phyloP scores from a whole-genome alignment of 768 basidiomycete genomes.

The Guyanaporus albipodus region DNA sequence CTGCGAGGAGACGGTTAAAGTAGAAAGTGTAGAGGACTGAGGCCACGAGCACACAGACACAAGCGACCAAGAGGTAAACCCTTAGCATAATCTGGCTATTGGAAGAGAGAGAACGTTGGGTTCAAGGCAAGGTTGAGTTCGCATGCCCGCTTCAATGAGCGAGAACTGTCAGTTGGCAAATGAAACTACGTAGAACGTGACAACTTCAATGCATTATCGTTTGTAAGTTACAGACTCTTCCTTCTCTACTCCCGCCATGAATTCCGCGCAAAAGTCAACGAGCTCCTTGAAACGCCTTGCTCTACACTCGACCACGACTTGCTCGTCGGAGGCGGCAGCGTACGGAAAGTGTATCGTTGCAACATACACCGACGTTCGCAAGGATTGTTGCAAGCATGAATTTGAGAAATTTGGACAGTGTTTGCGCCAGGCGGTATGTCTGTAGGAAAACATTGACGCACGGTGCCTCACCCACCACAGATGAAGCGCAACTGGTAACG shows the following conservation, averaged over 20 bases:
- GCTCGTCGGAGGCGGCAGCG: slow-evolving; percentile 61
- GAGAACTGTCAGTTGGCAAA: too few relatives aligned
- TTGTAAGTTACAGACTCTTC: too few relatives aligned
- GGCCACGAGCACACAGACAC: slow-evolving; percentile 50
- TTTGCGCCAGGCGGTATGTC: slow-evolving; percentile 71
- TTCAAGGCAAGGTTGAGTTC: background rate
- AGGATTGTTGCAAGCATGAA: slow-evolving; percentile 80
- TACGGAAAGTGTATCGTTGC: slow-evolving; percentile 90
- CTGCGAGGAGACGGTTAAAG: slow-evolving; percentile 82
- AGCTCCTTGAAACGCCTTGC: slow-evolving; percentile 62
- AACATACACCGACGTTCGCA: slow-evolving; percentile 78
- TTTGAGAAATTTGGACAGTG: slow-evolving; percentile 83
- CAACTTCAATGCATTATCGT: too few relatives aligned
- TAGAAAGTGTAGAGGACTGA: slow-evolving; percentile 82
- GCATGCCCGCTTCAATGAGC: slow-evolving; percentile 2
- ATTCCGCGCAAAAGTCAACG: slow-evolving; percentile 29
- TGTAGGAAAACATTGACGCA: background rate
- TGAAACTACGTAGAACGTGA: too few relatives aligned
- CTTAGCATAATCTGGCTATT: slow-evolving; percentile 44
- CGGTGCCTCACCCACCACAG: slow-evolving; percentile 27
- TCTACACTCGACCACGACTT: slow-evolving; percentile 68
- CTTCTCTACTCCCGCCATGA: slow-evolving; percentile 11
- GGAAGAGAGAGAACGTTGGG: background rate
- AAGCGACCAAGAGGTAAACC: slow-evolving; percentile 57
- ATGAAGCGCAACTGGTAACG: slow-evolving; percentile 55